These are phyloP conservation scores for Chamaecyparis obtusa DNA, from an alignment of 75 land plant genomes.

Conservation along the genomic window DNA sequence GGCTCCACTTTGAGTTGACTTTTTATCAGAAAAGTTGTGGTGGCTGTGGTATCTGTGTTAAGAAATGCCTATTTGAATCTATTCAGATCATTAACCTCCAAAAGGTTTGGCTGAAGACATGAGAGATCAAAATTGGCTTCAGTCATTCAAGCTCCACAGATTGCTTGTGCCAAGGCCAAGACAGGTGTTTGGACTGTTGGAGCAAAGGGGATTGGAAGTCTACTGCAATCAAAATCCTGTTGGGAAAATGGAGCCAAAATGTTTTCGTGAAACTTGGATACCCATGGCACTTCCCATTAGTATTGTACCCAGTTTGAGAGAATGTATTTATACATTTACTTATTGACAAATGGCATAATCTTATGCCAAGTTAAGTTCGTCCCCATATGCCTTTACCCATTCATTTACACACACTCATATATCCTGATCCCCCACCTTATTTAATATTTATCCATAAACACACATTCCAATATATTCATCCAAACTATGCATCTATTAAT, in stretches of 20 bases:
- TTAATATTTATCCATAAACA: no score
- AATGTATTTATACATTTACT: no score
- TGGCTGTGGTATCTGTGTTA: constrained; percentile 99
- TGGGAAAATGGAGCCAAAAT: constrained; percentile 40
- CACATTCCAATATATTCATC: no score
- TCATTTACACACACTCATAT: no score
- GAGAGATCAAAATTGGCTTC: constrained; percentile 93
- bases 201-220: constrained; percentile 98
- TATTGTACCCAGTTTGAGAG: no score
- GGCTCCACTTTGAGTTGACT: constrained; percentile 70
- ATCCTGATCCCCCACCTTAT: no score
- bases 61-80: constrained; percentile 99
- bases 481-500: no score
- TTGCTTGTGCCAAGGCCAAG: constrained; percentile 98
- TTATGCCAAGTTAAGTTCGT: no score
- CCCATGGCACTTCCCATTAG: no score
- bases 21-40: constrained; percentile 96
- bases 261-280: no score
- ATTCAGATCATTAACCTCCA: constrained; percentile 91
- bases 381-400: no score
- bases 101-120: constrained; percentile 94
- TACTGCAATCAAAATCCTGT: constrained; percentile 94
- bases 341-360: no score
- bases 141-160: constrained; percentile 95
- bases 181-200: constrained; percentile 95